phyloP scores from a whole-genome alignment of 306 rosid species.

The Cucumis hystrix region DNA sequence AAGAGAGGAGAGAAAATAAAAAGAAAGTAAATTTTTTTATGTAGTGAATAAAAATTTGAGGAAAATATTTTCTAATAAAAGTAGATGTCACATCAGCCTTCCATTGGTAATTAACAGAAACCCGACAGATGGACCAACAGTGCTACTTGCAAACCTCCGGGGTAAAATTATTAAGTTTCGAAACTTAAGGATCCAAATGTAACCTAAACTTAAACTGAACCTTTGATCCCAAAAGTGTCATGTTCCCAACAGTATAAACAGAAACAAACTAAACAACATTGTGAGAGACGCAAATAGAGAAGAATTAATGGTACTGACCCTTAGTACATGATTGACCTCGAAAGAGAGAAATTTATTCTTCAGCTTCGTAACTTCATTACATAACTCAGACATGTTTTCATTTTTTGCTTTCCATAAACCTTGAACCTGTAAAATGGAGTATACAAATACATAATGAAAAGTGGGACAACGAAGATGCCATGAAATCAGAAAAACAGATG shows the following conservation, averaged over 20 bases:
- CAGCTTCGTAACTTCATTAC: slow-evolving; percentile 53
- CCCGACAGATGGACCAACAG: too few species aligned
- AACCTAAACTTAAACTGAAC: too few species aligned
- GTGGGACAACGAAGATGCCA: slow-evolving; percentile 1
- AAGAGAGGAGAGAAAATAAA: too few species aligned
- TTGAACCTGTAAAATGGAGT: slow-evolving; percentile 50
- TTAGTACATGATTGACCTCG: slow-evolving; percentile 65
- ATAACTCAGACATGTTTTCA: slow-evolving; percentile 41
- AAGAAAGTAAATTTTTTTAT: too few species aligned
- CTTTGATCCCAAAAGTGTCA: too few species aligned
- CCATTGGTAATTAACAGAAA: too few species aligned
- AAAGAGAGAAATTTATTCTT: slow-evolving; percentile 59
- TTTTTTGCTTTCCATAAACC: slow-evolving; percentile 76
- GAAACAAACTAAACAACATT: neutral
- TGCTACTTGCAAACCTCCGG: too few species aligned
- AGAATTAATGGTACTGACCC: slow-evolving; percentile 44
- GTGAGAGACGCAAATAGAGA: neutral
- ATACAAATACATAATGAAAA: slow-evolving; percentile 6
- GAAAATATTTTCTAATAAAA: too few species aligned
- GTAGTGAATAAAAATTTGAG: too few species aligned
- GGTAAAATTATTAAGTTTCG: too few species aligned
- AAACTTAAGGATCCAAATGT: too few species aligned
- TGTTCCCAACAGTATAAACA: neutral
- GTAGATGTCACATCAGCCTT: too few species aligned
- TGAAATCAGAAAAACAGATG: neutral